Base-by-base conservation (phyloP, 306 rosid species). In the Quercus cerris region DNA sequence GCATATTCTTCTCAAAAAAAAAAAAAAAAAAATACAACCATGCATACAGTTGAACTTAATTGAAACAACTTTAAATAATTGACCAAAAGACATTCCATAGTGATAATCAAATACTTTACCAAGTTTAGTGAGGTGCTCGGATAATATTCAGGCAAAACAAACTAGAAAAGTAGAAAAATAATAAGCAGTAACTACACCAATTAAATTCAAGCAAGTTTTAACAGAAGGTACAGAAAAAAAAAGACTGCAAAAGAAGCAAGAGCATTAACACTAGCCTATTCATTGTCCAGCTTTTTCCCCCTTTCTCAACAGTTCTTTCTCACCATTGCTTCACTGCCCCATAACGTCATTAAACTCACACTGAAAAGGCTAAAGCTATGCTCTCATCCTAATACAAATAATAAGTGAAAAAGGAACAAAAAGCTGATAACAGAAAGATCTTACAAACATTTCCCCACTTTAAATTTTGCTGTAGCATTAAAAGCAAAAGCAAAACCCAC, bases 351-450 rank as follows among this genome's bases (percentile, higher is more conserved):
- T 73, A 80, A 80, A 66, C 67, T 13, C 66, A 12, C 3, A 57
- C 83, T 80, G 91, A 87, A 85, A 90, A 92, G 88, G 92, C 95
- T 89, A 90, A 81, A 12, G 91, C 85, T 85, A 84, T 87, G 93
- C 91, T 90, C 94, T 88, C 90, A 73, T 82, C 85, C 93, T 80
- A 81, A 68, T 6, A 33, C 74, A 80, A 82, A 57, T 75, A 72
- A 80, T 71, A 83, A 81, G 71, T 73, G 46, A 23, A 33, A 74
- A 20, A 56, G 31, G 52, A 75, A 54, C 41, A 46, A 46, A 10
- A 67, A 56, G 44, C 22, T 58, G 35, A 84, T 46, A 30, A 56
- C 68, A 82, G 8, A 52, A 59, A 54, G 59, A 70, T 70, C 68
- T 83, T 83, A 83, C 73, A 84, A 54, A 61, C 23, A 58, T 73